Evolutionary conservation across 345 rosid species (phyloP).

Genomic region (Lepidium aucheri): DNA sequence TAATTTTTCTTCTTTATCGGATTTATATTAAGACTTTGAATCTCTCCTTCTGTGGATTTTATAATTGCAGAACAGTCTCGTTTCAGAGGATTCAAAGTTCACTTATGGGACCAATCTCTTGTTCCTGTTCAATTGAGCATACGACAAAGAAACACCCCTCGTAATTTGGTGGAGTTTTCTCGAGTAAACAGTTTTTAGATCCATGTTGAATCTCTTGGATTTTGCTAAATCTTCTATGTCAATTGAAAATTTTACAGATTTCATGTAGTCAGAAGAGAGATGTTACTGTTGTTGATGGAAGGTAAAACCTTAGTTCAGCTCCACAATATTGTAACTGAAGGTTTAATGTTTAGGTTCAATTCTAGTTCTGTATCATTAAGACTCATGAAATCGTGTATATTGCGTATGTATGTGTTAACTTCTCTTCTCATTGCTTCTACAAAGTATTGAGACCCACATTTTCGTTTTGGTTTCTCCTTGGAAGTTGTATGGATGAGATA

Average conservation of each 20-base stretch:
- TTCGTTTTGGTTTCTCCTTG: neutral
- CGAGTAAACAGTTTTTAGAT: neutral
- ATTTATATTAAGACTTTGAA: neutral
- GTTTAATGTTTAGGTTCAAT: neutral
- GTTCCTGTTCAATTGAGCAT: constrained; percentile 24
- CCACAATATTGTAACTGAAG: neutral
- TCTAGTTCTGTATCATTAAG: neutral
- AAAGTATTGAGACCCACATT: neutral
- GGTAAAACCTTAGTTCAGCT: constrained; percentile 39
- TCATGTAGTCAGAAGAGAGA: constrained; percentile 48
- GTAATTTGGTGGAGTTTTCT: neutral
- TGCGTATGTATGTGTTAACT: neutral
- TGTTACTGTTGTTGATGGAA: constrained; percentile 40
- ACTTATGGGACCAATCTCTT: constrained; percentile 22
- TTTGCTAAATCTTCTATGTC: neutral
- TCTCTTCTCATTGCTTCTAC: neutral
- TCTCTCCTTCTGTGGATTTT: neutral
- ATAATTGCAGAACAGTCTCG: constrained; percentile 33
- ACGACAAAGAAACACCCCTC: constrained; percentile 30
- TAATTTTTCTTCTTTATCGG: neutral
- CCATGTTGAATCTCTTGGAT: neutral
- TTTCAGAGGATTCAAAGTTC: constrained; percentile 29
- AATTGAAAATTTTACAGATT: constrained; percentile 27
- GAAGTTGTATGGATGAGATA: constrained; percentile 75
- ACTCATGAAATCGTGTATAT: neutral